Conservation (phyloP, 2,329 filamentous ascomycete species). For the Colletotrichum endophyticum region DNA sequence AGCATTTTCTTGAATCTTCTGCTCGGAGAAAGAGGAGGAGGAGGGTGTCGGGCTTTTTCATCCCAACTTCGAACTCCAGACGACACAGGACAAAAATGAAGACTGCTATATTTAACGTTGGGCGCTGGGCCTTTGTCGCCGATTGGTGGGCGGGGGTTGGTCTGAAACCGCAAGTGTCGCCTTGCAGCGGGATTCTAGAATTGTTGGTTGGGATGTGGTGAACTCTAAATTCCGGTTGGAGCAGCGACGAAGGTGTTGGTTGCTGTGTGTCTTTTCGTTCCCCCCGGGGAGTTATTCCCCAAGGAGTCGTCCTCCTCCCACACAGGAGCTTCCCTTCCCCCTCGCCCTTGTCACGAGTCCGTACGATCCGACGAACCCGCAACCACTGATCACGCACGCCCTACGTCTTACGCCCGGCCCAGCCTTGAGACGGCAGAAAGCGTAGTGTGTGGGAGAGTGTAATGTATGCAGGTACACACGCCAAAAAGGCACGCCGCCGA, state of each 20-base stretch:
- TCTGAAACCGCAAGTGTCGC: neutral
- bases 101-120: neutral
- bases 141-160: neutral
- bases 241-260: neutral
- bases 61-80: neutral
- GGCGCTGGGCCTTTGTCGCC: neutral
- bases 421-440: neutral
- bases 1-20: neutral
- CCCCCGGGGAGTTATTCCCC: neutral
- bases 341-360: neutral
- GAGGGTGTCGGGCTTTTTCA: neutral
- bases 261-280: neutral
- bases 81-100: neutral
- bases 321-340: neutral
- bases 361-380: neutral
- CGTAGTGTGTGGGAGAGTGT: neutral
- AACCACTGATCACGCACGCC: neutral
- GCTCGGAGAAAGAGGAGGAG: neutral
- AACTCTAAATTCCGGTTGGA: neutral
- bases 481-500: neutral
- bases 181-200: neutral
- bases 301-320: neutral
- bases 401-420: neutral
- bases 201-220: neutral
- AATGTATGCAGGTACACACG: neutral